Evolutionary conservation across 1,284 basidiomycete genomes (phyloP), one percentile per base, ranked within the genome.

Genomic region (Sphaerobolus stellatus): DNA sequence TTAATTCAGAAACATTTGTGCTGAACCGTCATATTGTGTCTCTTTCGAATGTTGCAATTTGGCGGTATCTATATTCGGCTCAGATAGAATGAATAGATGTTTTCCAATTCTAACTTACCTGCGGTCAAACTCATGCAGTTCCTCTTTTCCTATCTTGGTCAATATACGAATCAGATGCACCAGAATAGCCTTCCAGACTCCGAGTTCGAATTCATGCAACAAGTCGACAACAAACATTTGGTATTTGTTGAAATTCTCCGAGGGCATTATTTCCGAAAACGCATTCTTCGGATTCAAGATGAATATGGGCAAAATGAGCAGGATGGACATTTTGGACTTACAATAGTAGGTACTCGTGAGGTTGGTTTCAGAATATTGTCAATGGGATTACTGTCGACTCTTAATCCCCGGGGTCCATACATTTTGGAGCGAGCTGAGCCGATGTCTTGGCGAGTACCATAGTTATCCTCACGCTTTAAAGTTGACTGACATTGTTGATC

Each of bases 241-340:
- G 31, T 61, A 62, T n/a, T 61, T 41, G 43, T 65, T 59, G 44
- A 64, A 62, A 4, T 46, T 56, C 16, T 45, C 34, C 5, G 47
- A 4, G 0, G 36, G 24, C 0, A 67, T 40, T 2, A 50, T 54
- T 1, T 22, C 50, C 0, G 66, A 71, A 53, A 72, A 74, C 1
- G 70, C 68, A 57, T 73, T 76, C 72, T 74, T 40, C 38, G 20
- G 27, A 50, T 27, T 25, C 50, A 29, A 41, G 14, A 38, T 44
- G 22, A 25, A 41, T 11, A 36, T 8, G 43, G 30, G 2, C 30
- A 25, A 24, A 16, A 22, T 27, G 16, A 29, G 50, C 9, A 22
- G 28, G 36, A 18, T 36, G 18, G 18, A 36, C 33, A 36, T 18
- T 36, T 11, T n/a, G 18, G 13, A 36, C 11, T 36, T 36, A 36